Evolutionary conservation across 2,329 filamentous ascomycete genomes (phyloP).

Genomic region (Davidsoniella virescens): DNA sequence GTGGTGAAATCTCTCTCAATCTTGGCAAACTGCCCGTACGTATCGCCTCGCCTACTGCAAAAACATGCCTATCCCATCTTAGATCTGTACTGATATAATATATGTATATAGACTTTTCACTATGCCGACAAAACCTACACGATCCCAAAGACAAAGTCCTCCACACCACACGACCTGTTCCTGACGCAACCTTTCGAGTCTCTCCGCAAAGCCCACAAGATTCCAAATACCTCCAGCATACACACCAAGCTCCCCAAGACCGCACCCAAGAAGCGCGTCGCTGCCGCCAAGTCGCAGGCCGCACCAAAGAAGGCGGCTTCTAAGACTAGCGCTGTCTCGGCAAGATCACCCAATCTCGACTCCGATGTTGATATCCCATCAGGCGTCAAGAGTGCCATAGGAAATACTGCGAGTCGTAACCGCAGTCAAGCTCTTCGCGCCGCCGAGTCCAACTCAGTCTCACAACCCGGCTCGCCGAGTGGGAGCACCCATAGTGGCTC

Average conservation of each 20-base stretch:
- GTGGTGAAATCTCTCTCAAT: slow-evolving; percentile 38
- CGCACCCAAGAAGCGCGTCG: slow-evolving; percentile 1
- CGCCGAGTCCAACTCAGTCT: slow-evolving; percentile 22
- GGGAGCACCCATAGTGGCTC: slow-evolving; percentile 36
- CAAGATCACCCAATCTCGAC: slow-evolving; percentile 25
- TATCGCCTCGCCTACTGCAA: slow-evolving; percentile 14
- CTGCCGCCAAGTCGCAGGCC: slow-evolving; percentile 19
- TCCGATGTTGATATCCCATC: slow-evolving; percentile 27
- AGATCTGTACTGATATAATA: slow-evolving; percentile 3
- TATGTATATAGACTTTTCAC: slow-evolving; percentile 30
- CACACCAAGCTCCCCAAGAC: slow-evolving; percentile 21
- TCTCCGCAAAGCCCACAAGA: slow-evolving; percentile 28
- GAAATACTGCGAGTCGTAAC: neutral
- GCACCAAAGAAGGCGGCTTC: slow-evolving; percentile 6
- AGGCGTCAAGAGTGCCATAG: slow-evolving; percentile 22
- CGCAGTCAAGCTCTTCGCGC: slow-evolving; percentile 5
- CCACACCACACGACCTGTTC: slow-evolving; percentile 39
- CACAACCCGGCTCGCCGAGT: slow-evolving; percentile 37
- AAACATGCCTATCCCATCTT: neutral
- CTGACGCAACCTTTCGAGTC: slow-evolving; percentile 35
- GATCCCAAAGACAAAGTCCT: slow-evolving; percentile 28
- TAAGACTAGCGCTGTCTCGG: slow-evolving; percentile 14
- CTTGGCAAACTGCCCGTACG: slow-evolving; percentile 45
- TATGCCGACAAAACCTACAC: slow-evolving; percentile 35
- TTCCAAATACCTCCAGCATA: slow-evolving; percentile 36